Percentiles rank a stretch among this genome's conserved stretches.
phyloP scores from a whole-genome alignment of 177 flowering plant genomes.

The Vitis hybrid region DNA sequence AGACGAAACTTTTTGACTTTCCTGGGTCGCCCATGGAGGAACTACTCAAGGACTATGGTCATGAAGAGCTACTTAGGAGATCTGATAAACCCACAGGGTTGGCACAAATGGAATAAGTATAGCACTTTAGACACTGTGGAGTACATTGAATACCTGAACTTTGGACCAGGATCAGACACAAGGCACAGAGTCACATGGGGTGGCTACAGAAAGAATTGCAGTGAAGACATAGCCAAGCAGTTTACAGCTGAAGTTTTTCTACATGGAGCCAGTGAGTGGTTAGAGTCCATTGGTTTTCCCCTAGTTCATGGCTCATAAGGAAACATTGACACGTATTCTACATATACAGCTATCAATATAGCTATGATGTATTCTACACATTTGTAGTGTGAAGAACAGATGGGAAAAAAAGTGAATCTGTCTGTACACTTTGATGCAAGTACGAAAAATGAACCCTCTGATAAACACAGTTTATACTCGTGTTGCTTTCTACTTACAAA shows the following conservation, averaged over 20 bases:
- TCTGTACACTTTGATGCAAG: background rate
- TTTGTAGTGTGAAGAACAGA: background rate
- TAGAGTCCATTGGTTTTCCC: constrained; percentile 33
- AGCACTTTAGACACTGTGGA: constrained; percentile 34
- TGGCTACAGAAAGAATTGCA: constrained; percentile 39
- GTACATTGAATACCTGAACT: constrained; percentile 40
- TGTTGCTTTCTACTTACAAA: constrained; percentile 1
- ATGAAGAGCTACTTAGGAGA: constrained; percentile 44
- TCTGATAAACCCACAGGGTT: constrained; percentile 38
- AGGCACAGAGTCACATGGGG: constrained; percentile 34
- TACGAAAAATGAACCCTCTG: background rate
- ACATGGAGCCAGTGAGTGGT: constrained; percentile 41
- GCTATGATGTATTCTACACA: background rate
- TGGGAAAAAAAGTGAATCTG: too few species aligned
- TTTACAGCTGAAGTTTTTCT: constrained; percentile 35
- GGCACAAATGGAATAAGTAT: constrained; percentile 37
- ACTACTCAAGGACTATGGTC: constrained; percentile 43
- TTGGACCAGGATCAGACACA: constrained; percentile 45
- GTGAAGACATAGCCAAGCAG: constrained; percentile 23
- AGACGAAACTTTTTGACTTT: constrained; percentile 21
- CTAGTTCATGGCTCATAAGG: constrained; percentile 12
- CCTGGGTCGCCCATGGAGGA: constrained; percentile 58
- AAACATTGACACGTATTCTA: too few species aligned
- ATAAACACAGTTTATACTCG: background rate
- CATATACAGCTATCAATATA: too few species aligned